Base-by-base conservation (phyloP, 2,329 filamentous ascomycete species). In the Fusarium neocosmosporiellum region DNA sequence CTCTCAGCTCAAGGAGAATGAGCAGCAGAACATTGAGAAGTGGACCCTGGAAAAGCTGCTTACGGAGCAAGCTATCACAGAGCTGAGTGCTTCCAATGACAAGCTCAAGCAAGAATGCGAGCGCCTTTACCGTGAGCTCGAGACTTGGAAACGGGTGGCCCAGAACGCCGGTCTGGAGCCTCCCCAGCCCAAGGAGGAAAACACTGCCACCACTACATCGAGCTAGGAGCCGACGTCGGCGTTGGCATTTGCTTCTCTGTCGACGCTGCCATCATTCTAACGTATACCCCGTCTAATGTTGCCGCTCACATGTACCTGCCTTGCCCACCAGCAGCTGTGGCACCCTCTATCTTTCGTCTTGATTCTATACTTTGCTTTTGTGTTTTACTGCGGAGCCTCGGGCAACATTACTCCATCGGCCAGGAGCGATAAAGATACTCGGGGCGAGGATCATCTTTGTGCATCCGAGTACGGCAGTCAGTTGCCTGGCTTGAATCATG, bases 21-120 rank as follows among this genome's bases (percentile, higher is more conserved):
- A 98, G 81, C 90, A 93, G 18, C 93, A 96, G 73, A 98, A 98
- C 81, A 95, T 97, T 71, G 96, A 98, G 81, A 95, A 98, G 83
- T 96, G 94, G 93, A 96, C 94, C 5, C 86, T 96, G 31, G 94
- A 96, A 83, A 98, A 98, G 84, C 88, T 97, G 41, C 88, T 96
- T 41, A 96, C 94, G 0, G 94, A 97, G 83, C 94, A 96, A 80
- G 94, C 94, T 55, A 96, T 97, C 74, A 91, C 92, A 18, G 96
- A 98, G 83, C 90, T 98, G 59, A 96, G 93, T 78, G 89, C 91
- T 33, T 95, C 93, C 72, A 97, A 96, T 78, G 94, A 97, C 76
- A 96, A 95, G 83, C 88, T 96, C 71, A 96, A 96, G 85, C 87
- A 88, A 37, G 94, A 96, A 79, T 93, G 92, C 74, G 92, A 95